Evolutionary conservation across 179 eudicot species (phyloP).

Genomic region (Vitellaria paradoxa): DNA sequence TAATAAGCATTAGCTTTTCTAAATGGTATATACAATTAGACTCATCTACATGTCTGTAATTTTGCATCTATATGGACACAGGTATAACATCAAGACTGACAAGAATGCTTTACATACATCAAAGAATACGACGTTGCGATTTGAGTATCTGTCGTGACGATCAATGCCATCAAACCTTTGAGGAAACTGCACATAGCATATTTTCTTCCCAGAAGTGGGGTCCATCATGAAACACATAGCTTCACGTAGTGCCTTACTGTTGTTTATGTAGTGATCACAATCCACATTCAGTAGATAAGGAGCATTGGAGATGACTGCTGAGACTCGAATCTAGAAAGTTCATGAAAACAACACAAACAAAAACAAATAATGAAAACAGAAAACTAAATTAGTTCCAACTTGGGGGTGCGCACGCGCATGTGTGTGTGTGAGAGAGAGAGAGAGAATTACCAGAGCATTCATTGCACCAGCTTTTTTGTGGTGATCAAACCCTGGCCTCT

Average conservation of each 20-base stretch:
- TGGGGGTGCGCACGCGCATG: neutral
- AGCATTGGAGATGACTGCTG: constrained; percentile 76
- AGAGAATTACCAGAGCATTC: constrained; percentile 32
- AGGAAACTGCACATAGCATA: constrained; percentile 51
- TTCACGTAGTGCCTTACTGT: constrained; percentile 72
- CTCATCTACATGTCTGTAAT: neutral
- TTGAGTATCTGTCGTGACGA: constrained; percentile 35
- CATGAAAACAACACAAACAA: too few species aligned
- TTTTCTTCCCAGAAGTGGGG: constrained; percentile 76
- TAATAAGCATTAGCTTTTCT: neutral
- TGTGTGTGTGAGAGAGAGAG: neutral
- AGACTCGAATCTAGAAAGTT: constrained; percentile 51
- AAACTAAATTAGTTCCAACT: neutral
- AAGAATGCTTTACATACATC: constrained; percentile 49
- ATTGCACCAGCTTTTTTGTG: constrained; percentile 37
- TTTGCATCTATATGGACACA: neutral
- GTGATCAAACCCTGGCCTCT: constrained; percentile 37
- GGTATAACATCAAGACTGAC: neutral
- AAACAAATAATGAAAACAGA: neutral
- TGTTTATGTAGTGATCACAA: constrained; percentile 82
- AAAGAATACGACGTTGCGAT: constrained; percentile 41
- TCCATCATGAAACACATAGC: constrained; percentile 84
- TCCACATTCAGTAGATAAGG: constrained; percentile 73
- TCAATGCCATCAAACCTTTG: constrained; percentile 37
- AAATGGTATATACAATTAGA: neutral